These are phyloP conservation scores for Babesia bigemina DNA, from an alignment of 169 alveolate genomes.

Conservation along the genomic window DNA sequence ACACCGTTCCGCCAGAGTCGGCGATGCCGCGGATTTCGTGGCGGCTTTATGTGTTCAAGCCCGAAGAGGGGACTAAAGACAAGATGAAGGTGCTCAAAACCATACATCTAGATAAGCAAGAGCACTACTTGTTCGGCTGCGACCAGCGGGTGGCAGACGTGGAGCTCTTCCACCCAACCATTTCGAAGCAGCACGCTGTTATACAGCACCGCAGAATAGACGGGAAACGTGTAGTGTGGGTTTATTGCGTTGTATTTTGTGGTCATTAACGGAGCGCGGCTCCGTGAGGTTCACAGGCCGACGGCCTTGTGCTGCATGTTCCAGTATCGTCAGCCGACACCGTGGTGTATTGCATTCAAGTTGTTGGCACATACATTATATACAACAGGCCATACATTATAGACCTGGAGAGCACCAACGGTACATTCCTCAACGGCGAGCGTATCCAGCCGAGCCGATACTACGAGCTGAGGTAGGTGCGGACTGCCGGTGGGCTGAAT, in stretches of 20 bases:
- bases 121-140: conserved; percentile 89
- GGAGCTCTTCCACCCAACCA: conserved; percentile 81
- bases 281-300: no score
- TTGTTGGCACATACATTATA: not conserved
- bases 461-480: conserved; percentile 84
- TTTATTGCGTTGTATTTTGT: no score
- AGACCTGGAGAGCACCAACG: conserved; percentile 94
- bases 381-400: conserved; percentile 87
- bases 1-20: conserved; percentile 82
- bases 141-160: conserved; percentile 91
- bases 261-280: no score
- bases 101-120: conserved; percentile 74
- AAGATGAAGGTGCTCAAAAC: conserved; percentile 67
- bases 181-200: conserved; percentile 96
- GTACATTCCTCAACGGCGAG: conserved; percentile 90
- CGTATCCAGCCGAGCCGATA: conserved; percentile 89
- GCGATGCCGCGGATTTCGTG: conserved; percentile 78
- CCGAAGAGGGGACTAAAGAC: conserved; percentile 27
- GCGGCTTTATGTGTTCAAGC: conserved; percentile 83
- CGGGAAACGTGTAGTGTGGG: conserved; percentile 52
- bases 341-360: no score
- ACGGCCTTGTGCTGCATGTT: not conserved
- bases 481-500: not conserved
- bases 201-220: conserved; percentile 87
- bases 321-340: no score